Base-by-base conservation (phyloP, 208 protist species). In the Sergeia podlipaevii region DNA sequence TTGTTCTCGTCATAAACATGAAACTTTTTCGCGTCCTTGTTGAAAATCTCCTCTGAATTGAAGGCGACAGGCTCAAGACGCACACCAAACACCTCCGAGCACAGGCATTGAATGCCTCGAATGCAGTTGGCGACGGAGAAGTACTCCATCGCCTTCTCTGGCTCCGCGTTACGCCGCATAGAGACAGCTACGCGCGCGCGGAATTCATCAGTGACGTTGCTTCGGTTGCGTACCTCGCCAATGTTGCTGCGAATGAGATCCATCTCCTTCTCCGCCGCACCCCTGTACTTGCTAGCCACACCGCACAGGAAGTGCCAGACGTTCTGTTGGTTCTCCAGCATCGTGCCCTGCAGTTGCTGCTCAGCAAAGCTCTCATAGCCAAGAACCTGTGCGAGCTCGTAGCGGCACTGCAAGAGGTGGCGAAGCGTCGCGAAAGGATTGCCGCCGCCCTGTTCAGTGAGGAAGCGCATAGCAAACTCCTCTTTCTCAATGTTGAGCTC, bases 261-360 rank as follows among this genome's bases (percentile, higher is more conserved):
- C 45, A 91, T 60, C 70, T 96, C 89, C 60, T 80, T 74, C 72
- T 90, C 82, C 17, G 89, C 89, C 24, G 65, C 76, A 10, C 65
- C 63, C 42, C 82, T 79, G 51, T 93, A 91, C 65, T 93, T 91
- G 57, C 89, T 65, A 3, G 78, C 70, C 32, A 96, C 75, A 45
- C 81, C 81, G 67, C 89, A 93, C 20, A 96, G 62, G 39, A 96
- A 96, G 59, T 90, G 81, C 89, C 89, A 96, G 41, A 96, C 89
- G 27, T 89, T 85, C 60, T 93, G 71, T 54, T 77, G 89, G 24
- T 76, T 93, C 52, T 91, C 81, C 18, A 96, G 70, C 73, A 96
- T 96, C 56, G 85, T 96, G 13, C 89, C 89, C 26, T 83, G 81
- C 17, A 96, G 74, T 71, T 96, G 89, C 73, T 96, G 81, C 55